A percentile compares a stretch with the other conserved stretches of the same genome.
Conservation (phyloP, 106 monocot genomes). For the Phalaenopsis equestris region DNA sequence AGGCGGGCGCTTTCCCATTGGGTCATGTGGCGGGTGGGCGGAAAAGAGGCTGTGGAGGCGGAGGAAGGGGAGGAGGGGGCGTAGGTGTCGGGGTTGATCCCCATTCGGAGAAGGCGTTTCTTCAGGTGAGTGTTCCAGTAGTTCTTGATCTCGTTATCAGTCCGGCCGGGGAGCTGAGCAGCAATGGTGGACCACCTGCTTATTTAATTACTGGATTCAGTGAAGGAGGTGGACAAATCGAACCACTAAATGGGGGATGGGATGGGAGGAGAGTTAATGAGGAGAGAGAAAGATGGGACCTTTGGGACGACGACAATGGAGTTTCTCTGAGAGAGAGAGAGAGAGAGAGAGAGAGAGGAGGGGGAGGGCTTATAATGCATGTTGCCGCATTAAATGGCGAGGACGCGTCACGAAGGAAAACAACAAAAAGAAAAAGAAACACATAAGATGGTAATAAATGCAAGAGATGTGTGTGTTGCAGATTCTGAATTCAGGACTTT, state of each 20-base stretch:
- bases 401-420: background rate
- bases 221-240: background rate
- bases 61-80: slow-evolving; percentile 25
- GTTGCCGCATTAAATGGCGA: too few species aligned
- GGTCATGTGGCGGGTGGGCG: slow-evolving; percentile 67
- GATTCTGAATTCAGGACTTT: background rate
- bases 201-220: too few species aligned
- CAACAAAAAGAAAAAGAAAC: background rate
- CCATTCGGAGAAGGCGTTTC: slow-evolving; percentile 65
- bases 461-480: background rate
- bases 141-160: slow-evolving; percentile 85
- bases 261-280: background rate
- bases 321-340: too few species aligned
- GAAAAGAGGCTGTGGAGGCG: slow-evolving; percentile 5
- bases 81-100: slow-evolving; percentile 39
- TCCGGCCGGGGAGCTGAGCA: slow-evolving; percentile 59
- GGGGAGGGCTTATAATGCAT: background rate
- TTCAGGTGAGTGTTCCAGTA: slow-evolving; percentile 88
- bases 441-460: background rate
- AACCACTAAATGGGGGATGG: too few species aligned
- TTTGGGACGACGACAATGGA: background rate
- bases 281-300: background rate
- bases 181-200: slow-evolving; percentile 79
- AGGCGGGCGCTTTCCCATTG: slow-evolving; percentile 82
- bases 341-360: background rate